Percentiles rank a stretch among this genome's conserved stretches.
Evolutionary conservation across 768 basidiomycete species (phyloP).

Genomic region (Rhizopogon salebrosus): DNA sequence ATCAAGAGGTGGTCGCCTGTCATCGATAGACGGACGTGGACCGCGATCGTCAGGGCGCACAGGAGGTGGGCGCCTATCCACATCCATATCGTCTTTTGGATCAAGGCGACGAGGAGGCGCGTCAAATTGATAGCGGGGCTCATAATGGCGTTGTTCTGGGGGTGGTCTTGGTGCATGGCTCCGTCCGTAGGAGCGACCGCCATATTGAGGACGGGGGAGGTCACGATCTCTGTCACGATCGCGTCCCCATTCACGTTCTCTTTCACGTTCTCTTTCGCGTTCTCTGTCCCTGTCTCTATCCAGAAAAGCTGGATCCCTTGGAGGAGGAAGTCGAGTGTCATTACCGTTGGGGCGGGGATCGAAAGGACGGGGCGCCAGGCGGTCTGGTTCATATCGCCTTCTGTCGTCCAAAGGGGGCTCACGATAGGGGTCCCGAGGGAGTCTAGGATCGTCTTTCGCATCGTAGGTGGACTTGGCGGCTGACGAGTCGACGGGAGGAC

Average conservation of each 20-base stretch:
- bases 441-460: constrained; percentile 25
- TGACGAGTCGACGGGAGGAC: constrained; percentile 18
- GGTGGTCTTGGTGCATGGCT: constrained; percentile 37
- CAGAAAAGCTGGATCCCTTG: constrained; percentile 27
- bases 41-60: constrained; percentile 22
- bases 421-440: constrained; percentile 18
- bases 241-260: constrained; percentile 22
- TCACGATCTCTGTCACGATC: constrained; percentile 30
- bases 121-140: constrained; percentile 35
- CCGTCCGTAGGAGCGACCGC: constrained; percentile 34
- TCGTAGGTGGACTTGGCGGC: constrained; percentile 18
- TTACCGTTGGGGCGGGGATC: constrained; percentile 14
- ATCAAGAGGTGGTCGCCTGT: constrained; percentile 25
- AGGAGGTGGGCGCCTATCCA: constrained; percentile 18
- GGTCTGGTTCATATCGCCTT: constrained; percentile 24
- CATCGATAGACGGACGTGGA: constrained; percentile 23
- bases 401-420: constrained; percentile 26
- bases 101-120: constrained; percentile 30
- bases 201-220: constrained; percentile 29
- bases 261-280: constrained; percentile 26
- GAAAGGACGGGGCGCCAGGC: constrained; percentile 1
- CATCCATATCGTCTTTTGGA: constrained; percentile 24
- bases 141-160: constrained; percentile 44
- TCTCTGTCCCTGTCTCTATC: constrained; percentile 32
- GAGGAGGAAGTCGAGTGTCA: constrained; percentile 11